These are phyloP conservation scores for Penicillium soppii DNA, from an alignment of 495 filamentous ascomycete genomes.

Conservation along the genomic window DNA sequence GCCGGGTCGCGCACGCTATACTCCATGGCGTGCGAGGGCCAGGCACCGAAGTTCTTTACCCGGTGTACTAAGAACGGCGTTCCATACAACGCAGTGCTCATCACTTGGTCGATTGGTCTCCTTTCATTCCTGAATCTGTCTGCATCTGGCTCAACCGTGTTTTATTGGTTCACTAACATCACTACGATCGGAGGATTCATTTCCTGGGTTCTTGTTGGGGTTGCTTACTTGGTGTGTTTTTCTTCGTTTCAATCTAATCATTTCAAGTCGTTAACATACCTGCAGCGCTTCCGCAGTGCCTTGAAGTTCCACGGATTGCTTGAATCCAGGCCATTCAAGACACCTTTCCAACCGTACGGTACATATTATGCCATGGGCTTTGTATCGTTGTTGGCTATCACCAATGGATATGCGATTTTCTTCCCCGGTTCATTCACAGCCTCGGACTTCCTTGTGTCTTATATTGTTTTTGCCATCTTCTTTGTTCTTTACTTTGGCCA, in stretches of 20 bases:
- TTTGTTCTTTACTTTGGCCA: slow-evolving; percentile 60
- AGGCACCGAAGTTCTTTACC: slow-evolving; percentile 58
- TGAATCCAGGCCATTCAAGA: slow-evolving; percentile 52
- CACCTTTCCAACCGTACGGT: slow-evolving; percentile 53
- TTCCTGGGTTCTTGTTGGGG: slow-evolving; percentile 47
- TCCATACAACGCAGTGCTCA: slow-evolving; percentile 47
- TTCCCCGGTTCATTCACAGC: slow-evolving; percentile 47
- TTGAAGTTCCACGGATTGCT: slow-evolving; percentile 39
- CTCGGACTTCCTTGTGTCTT: slow-evolving; percentile 51
- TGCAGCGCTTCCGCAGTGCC: slow-evolving; percentile 46
- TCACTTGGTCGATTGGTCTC: slow-evolving; percentile 46
- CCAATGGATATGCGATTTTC: slow-evolving; percentile 65
- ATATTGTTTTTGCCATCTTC: slow-evolving; percentile 61
- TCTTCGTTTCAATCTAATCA: background rate
- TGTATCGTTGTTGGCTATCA: slow-evolving; percentile 56
- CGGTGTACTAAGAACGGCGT: slow-evolving; percentile 45
- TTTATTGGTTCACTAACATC: slow-evolving; percentile 59
- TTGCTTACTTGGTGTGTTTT: slow-evolving; percentile 30
- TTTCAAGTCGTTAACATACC: background rate
- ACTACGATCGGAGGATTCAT: slow-evolving; percentile 61
- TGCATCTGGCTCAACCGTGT: slow-evolving; percentile 46
- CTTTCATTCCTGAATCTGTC: slow-evolving; percentile 50
- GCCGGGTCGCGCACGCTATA: slow-evolving; percentile 72
- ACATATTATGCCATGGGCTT: slow-evolving; percentile 56
- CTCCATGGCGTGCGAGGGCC: slow-evolving; percentile 66